Evolutionary conservation across 805 yeast genomes (phyloP), one percentile per base, ranked within the genome.

Genomic region (Phaffomyces thermotolerans): DNA sequence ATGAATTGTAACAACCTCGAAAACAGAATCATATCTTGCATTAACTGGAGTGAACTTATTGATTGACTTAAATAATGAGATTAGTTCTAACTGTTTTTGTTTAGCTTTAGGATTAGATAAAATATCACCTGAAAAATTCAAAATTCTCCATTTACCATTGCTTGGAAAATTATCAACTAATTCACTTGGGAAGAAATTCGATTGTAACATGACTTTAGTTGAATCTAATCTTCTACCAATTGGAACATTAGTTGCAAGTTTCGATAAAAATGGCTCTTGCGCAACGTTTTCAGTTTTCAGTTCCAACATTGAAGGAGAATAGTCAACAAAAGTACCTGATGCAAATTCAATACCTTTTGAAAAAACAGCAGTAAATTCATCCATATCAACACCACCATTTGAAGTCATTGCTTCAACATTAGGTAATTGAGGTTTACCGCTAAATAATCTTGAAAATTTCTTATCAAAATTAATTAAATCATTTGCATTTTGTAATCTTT

Each of bases 321-420:
- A 35, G n/a, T 35, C 37, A 35, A 35, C 37, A 23, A 23, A 35
- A 35, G 37, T 35, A 23, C 37, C 37, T 14, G 37, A 35, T 14
- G 37, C 37, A 22, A 35, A 35, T 14, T 35, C 37, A n/a, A 22
- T 35, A 24, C 37, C 37, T 35, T 35, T 35, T 8, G 22, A n/a
- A 4, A 35, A 35, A 12, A 35, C 37, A 20, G n/a, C 22, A 8
- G 37, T 35, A 22, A 35, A 35, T n/a, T 35, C 37, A 22, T 35
- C 37, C 37, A 35, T 35, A 20, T 22, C 25, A 24, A 35, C 37
- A 14, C 37, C 29, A 22, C 12, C 29, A 14, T 23, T 6, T 9
- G 29, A 27, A 27, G 29, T 27, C 14, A 27, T 27, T 14, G 37
- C 27, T 8, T 35, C 37, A n/a, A 23, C 37, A 14, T 22, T 23